phyloP scores from a whole-genome alignment of 169 alveolate species.

The Eimeria sp. region DNA sequence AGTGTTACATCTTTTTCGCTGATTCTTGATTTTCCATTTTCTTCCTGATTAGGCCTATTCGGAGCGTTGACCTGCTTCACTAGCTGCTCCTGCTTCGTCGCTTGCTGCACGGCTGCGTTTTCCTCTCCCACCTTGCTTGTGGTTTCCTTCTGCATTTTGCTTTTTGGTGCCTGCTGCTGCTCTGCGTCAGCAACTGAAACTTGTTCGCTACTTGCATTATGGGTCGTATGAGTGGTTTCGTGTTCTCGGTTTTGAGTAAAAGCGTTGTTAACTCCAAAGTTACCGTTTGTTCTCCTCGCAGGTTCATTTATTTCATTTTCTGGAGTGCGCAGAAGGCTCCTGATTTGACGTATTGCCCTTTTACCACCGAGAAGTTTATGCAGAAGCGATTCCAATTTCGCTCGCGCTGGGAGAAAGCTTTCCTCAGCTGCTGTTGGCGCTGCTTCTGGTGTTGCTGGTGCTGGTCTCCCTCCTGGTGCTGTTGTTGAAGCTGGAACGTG shows the following conservation, averaged over 20 bases:
- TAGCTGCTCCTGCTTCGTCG: neutral
- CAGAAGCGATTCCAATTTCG: conserved; percentile 21
- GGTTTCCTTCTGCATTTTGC: neutral
- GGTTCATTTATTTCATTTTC: neutral
- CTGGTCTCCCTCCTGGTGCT: neutral
- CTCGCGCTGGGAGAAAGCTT: neutral
- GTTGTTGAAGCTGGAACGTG: neutral
- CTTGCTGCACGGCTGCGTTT: neutral
- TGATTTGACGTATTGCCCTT: neutral
- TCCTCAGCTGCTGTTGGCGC: neutral
- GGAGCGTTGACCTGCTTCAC: neutral
- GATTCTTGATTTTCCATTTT: neutral
- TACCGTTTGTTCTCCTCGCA: neutral
- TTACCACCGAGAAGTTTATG: neutral
- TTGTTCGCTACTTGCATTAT: neutral
- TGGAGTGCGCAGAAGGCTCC: neutral
- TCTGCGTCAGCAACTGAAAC: neutral
- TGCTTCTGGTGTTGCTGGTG: conserved; percentile 6
- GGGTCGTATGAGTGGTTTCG: neutral
- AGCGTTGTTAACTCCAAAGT: neutral
- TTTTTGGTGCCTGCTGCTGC: neutral
- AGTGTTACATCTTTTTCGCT: neutral
- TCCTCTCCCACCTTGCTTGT: neutral
- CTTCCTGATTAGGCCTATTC: neutral
- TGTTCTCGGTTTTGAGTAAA: neutral